A percentile compares a stretch with the other conserved stretches of the same genome.
phyloP scores from a whole-genome alignment of 2,329 filamentous ascomycete genomes.

The Pseudocercospora vitis region DNA sequence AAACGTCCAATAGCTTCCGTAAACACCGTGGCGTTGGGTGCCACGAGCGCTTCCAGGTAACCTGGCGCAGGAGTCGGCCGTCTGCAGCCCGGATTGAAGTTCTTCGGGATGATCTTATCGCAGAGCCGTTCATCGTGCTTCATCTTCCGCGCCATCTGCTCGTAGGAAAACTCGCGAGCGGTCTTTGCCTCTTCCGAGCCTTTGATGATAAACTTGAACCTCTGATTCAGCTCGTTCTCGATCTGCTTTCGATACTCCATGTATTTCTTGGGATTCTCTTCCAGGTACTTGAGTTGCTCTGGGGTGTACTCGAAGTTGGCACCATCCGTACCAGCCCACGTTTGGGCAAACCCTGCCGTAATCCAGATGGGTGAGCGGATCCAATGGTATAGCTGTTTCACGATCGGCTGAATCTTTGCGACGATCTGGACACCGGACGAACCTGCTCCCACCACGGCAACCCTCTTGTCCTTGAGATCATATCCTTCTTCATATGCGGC shows the following conservation, averaged over 20 bases:
- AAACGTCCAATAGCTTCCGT: conserved; percentile 37
- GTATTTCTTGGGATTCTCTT: conserved; percentile 46
- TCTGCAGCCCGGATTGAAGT: conserved; percentile 46
- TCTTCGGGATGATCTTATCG: conserved; percentile 49
- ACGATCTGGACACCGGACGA: conserved; percentile 47
- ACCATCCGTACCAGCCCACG: conserved; percentile 49
- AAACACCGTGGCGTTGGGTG: conserved; percentile 38
- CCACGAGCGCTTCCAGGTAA: conserved; percentile 44
- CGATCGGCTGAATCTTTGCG: conserved; percentile 42
- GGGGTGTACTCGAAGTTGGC: conserved; percentile 50
- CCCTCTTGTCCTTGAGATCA: conserved; percentile 41
- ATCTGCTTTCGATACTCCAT: conserved; percentile 51
- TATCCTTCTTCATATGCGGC: conserved; percentile 46
- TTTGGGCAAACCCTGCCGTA: conserved; percentile 50
- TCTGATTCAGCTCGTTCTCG: conserved; percentile 53
- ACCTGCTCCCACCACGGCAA: conserved; percentile 47
- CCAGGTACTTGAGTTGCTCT: conserved; percentile 43
- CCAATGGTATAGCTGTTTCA: conserved; percentile 44
- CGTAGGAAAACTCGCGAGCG: conserved; percentile 43
- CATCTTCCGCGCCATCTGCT: conserved; percentile 45
- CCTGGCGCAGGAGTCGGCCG: conserved; percentile 45
- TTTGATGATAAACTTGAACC: conserved; percentile 56
- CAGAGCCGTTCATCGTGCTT: conserved; percentile 42
- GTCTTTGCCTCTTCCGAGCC: conserved; percentile 47
- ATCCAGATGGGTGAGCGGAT: conserved; percentile 51